Evolutionary conservation across 1,284 basidiomycete species (phyloP).

Genomic region (Rhodotorula sp.): DNA sequence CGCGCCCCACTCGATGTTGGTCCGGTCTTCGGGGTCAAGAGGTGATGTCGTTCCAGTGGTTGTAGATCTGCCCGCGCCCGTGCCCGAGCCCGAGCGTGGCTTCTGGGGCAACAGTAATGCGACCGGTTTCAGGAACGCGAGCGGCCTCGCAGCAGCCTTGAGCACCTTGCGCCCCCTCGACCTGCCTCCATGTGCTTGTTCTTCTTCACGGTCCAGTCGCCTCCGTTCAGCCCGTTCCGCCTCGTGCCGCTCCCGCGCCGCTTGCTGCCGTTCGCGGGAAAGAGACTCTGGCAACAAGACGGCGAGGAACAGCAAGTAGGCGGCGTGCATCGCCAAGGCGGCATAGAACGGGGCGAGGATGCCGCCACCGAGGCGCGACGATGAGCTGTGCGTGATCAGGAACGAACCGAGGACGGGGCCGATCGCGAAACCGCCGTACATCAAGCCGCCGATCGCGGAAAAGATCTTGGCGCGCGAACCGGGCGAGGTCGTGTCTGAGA

Average conservation of each 20-base stretch:
- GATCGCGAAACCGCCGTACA: constrained; percentile 36
- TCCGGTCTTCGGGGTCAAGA: constrained; percentile 6
- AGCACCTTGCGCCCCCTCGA: neutral
- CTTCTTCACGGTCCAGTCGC: constrained; percentile 3
- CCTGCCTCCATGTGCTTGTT: neutral
- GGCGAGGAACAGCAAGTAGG: constrained; percentile 12
- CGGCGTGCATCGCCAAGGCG: constrained; percentile 23
- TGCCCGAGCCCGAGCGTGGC: no score
- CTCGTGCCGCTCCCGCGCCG: constrained; percentile 19
- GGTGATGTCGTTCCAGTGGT: neutral
- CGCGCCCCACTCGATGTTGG: constrained; percentile 28
- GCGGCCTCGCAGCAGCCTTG: constrained; percentile 1
- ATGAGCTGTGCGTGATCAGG: constrained; percentile 16
- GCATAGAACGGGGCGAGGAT: constrained; percentile 39
- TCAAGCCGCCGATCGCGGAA: constrained; percentile 30
- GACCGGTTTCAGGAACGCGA: constrained; percentile 30
- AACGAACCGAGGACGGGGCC: constrained; percentile 32
- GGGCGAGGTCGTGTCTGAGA: constrained; percentile 37
- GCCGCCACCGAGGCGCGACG: neutral
- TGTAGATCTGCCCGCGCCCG: neutral
- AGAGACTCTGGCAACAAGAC: constrained; percentile 36
- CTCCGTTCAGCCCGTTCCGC: constrained; percentile 1
- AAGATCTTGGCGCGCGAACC: constrained; percentile 40
- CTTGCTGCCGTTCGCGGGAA: constrained; percentile 5
- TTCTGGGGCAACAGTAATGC: constrained; percentile 21